These are phyloP conservation scores for Dichotomopilus funicola DNA, from an alignment of 2,329 filamentous ascomycete genomes.

Conservation along the genomic window DNA sequence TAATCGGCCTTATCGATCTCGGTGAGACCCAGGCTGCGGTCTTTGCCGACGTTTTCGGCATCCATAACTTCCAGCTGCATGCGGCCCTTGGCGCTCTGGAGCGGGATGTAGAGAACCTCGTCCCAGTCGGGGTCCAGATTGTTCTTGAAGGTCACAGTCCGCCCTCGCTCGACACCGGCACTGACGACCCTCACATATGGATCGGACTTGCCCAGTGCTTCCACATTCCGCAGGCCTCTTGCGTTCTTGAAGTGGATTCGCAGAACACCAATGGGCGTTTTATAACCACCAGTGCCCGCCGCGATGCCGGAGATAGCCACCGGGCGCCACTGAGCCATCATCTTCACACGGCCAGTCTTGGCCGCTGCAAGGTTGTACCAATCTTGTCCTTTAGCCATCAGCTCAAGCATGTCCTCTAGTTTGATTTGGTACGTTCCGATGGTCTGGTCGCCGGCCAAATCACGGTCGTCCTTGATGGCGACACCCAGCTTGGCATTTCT, in stretches of 20 bases:
- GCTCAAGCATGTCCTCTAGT: constrained; percentile 83
- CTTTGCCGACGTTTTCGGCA: constrained; percentile 83
- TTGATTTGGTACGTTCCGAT: constrained; percentile 93
- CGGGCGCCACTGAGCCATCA: constrained; percentile 92
- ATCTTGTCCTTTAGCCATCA: constrained; percentile 87
- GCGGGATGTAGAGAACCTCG: constrained; percentile 87
- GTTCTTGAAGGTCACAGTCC: constrained; percentile 93
- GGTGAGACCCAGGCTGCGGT: constrained; percentile 76
- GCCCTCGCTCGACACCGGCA: constrained; percentile 82
- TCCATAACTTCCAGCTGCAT: constrained; percentile 94
- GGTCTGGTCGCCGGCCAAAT: constrained; percentile 73
- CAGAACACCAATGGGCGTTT: constrained; percentile 91
- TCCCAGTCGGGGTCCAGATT: constrained; percentile 95
- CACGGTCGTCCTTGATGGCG: constrained; percentile 91
- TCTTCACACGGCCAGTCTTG: constrained; percentile 78
- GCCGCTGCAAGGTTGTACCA: constrained; percentile 87
- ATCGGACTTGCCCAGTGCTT: constrained; percentile 94
- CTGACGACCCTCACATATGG: constrained; percentile 85
- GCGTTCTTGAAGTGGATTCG: constrained; percentile 86
- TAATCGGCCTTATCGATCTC: constrained; percentile 76
- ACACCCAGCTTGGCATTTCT: constrained; percentile 85
- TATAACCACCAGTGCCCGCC: constrained; percentile 77
- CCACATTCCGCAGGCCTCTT: constrained; percentile 78
- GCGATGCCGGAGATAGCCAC: constrained; percentile 75
- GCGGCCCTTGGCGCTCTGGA: constrained; percentile 78